phyloP scores from a whole-genome alignment of 176 grass and related monocot genomes.

The Oryza meridionalis region DNA sequence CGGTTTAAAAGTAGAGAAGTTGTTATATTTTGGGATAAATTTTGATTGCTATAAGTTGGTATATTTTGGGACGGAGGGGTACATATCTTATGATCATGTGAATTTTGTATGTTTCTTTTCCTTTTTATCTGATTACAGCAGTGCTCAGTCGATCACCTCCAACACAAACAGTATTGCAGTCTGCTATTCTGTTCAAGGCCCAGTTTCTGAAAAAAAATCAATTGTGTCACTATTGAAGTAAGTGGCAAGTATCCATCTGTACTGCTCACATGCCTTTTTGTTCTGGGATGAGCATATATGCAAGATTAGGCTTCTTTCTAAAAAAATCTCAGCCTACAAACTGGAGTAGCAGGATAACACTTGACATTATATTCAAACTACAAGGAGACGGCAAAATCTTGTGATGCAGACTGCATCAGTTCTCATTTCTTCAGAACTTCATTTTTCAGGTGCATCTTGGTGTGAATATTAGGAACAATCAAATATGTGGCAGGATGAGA shows the following conservation, averaged over 20 bases:
- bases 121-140: conserved; percentile 16
- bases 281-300: conserved; percentile 15
- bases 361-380: conserved; percentile 14
- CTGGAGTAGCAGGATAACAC: background rate
- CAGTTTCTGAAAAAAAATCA: conserved; percentile 6
- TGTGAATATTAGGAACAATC: background rate
- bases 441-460: background rate
- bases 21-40: too few species aligned
- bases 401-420: conserved; percentile 14
- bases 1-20: too few species aligned
- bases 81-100: too few species aligned
- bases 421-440: background rate
- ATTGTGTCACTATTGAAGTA: conserved; percentile 27
- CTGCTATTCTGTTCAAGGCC: conserved; percentile 11
- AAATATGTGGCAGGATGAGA: conserved; percentile 20
- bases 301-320: conserved; percentile 3
- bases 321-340: conserved; percentile 25
- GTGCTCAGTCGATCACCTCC: background rate
- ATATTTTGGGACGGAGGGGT: too few species aligned
- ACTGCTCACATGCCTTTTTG: conserved; percentile 20
- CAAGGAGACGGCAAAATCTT: background rate
- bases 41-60: too few species aligned
- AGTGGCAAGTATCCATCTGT: conserved; percentile 19
- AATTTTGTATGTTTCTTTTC: background rate
- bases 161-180: background rate